Evolutionary conservation across 2,329 filamentous ascomycete species (phyloP).

Genomic region (Aspergillus fumigatus): DNA sequence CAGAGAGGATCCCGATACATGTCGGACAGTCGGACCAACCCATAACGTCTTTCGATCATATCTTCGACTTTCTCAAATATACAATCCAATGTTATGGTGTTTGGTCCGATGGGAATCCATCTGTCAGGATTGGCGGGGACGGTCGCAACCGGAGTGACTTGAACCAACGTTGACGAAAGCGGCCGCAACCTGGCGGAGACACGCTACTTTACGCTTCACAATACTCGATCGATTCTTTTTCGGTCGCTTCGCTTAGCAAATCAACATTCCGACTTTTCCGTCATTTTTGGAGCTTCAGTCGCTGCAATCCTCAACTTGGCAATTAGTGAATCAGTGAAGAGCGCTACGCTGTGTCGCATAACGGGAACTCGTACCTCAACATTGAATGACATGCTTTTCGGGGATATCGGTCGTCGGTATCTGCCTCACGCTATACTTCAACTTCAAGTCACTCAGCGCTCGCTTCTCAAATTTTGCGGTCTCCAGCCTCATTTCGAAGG

Average conservation of each 20-base stretch:
- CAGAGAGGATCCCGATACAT: neutral
- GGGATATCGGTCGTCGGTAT: neutral
- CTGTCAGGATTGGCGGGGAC: constrained; percentile 4
- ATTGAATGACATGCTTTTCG: neutral
- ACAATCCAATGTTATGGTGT: constrained; percentile 3
- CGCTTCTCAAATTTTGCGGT: neutral
- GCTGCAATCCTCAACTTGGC: constrained; percentile 8
- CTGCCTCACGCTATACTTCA: neutral
- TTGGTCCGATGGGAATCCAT: neutral
- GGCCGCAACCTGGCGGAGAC: constrained; percentile 6
- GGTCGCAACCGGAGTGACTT: constrained; percentile 17
- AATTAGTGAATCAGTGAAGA: constrained; percentile 1
- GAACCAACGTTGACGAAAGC: constrained; percentile 15
- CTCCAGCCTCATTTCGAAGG: neutral
- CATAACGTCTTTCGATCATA: neutral
- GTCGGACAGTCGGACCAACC: constrained; percentile 2
- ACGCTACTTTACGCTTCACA: neutral
- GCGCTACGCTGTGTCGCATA: constrained; percentile 4
- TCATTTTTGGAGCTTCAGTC: neutral
- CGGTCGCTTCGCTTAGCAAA: neutral
- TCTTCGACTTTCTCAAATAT: constrained; percentile 1
- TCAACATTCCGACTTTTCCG: neutral
- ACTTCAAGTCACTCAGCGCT: neutral
- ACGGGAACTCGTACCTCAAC: neutral
- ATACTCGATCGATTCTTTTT: neutral